Evolutionary conservation across 2,329 filamentous ascomycete genomes (phyloP), one percentile per base, ranked within the genome.

Genomic region (Bipolaris sorokiniana): DNA sequence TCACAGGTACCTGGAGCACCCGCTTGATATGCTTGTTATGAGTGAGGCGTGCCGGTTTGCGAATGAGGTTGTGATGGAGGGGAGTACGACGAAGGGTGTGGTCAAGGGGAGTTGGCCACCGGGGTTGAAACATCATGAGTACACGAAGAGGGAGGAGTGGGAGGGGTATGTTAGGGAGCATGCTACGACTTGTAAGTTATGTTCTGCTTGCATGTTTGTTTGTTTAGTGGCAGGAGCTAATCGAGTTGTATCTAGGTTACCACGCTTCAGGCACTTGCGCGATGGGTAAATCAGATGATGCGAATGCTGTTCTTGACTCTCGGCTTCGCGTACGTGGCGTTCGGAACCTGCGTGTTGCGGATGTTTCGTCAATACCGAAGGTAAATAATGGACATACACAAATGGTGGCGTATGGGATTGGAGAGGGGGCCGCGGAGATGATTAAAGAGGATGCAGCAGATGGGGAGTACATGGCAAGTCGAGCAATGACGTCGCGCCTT

Each of bases 71-170:
- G 79, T 87, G 23, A 83, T 81, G 69, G 75, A 83, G 15, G 86
- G 85, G 0, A 76, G 77, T 1, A 85, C 83, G 0, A 88, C 86
- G 1, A 85, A 81, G 69, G 80, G 83, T 51, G 76, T 88, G 5
- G 79, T 87, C 11, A 85, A 85, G 64, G 86, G 86, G 0, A 81
- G 83, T 10, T 88, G 86, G 85, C 86, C 86, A 0, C 63, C 74
- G 13, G 76, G 80, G 28, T 66, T 81, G 41, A 78, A 67, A 1
- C 85, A 88, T 60, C 83, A 87, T 69, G 72, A 69, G 47, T 80
- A 81, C 66, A 84, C 76, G 51, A 81, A 76, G 0, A 77, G 85
- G 13, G 83, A 86, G 64, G 79, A 88, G 38, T 88, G 86, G 86
- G 76, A 82, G 34, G 78, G 80, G 0, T 83, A 82, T 63, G 82